Conservation (phyloP, 2,329 filamentous ascomycete species). For the Ophiocordyceps camponoti-rufipedis region DNA sequence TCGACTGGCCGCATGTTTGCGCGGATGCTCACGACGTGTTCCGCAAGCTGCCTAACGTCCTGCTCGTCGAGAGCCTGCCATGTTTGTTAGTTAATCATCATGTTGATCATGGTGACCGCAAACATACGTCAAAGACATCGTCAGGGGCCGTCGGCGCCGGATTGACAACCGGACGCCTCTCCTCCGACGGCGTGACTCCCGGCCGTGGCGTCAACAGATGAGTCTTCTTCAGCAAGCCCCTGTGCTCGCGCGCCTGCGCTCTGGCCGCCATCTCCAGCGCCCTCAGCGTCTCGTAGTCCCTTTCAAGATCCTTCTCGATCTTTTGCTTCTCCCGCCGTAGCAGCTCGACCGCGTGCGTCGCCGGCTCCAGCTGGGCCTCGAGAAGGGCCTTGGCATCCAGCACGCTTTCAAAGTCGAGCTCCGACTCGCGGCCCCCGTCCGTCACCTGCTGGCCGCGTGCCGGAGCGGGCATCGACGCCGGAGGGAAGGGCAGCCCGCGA, state of each 20-base stretch:
- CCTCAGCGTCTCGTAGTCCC: slow-evolving; percentile 32
- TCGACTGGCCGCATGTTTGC: slow-evolving; percentile 35
- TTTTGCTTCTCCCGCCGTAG: slow-evolving; percentile 37
- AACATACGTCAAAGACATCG: slow-evolving; percentile 5
- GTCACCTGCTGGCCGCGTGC: slow-evolving; percentile 7
- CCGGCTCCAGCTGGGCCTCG: slow-evolving; percentile 41
- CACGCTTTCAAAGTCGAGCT: slow-evolving; percentile 49
- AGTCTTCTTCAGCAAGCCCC: slow-evolving; percentile 27
- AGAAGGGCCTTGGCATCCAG: slow-evolving; percentile 37
- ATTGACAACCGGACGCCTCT: slow-evolving; percentile 1
- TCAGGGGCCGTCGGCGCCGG: slow-evolving; percentile 1
- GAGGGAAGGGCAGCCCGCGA: slow-evolving; percentile 49
- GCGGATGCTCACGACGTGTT: slow-evolving; percentile 37
- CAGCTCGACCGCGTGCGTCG: slow-evolving; percentile 43
- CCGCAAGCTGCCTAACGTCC: slow-evolving; percentile 29
- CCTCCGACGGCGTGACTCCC: slow-evolving; percentile 1
- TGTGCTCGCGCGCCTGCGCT: slow-evolving; percentile 31
- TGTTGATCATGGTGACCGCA: too few species aligned
- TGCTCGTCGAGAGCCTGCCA: slow-evolving; percentile 11
- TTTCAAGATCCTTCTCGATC: slow-evolving; percentile 35
- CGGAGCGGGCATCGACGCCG: slow-evolving; percentile 16
- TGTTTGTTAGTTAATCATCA: background rate
- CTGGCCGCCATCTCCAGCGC: slow-evolving; percentile 37
- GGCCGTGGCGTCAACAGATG: slow-evolving; percentile 29
- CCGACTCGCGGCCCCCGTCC: slow-evolving; percentile 29